phyloP scores from a whole-genome alignment of 352 stramenopile species.

The Elongisporangium anandrum region DNA sequence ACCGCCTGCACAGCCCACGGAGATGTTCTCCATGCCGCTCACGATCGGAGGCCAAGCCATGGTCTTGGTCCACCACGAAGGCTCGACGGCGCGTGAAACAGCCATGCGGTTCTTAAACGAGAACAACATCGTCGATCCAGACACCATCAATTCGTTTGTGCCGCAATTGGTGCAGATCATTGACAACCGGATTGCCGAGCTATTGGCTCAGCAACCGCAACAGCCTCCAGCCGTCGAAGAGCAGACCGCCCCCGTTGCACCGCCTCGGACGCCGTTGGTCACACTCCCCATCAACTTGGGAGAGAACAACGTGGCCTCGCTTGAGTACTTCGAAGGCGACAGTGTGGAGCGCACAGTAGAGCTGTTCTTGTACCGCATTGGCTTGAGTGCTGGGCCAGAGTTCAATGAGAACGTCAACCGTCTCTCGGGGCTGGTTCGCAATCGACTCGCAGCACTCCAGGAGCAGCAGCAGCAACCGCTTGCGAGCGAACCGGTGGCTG shows the following conservation, averaged over 20 bases:
- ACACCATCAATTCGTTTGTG: conserved; percentile 30
- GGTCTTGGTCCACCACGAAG: conserved; percentile 63
- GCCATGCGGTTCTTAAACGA: conserved; percentile 53
- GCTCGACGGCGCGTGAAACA: conserved; percentile 49
- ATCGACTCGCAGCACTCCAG: conserved; percentile 19
- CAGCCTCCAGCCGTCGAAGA: not conserved
- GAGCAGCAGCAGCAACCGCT: conserved; percentile 9
- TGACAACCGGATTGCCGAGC: conserved; percentile 39
- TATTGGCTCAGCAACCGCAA: conserved; percentile 16
- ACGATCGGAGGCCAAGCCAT: conserved; percentile 41
- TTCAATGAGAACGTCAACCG: conserved; percentile 41
- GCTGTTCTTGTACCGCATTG: conserved; percentile 48
- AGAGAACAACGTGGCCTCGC: conserved; percentile 32
- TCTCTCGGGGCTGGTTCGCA: conserved; percentile 32
- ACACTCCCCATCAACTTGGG: conserved; percentile 48
- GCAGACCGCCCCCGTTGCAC: conserved; percentile 2
- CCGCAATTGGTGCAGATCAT: conserved; percentile 58
- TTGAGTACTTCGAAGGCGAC: conserved; percentile 75
- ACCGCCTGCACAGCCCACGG: conserved; percentile 10
- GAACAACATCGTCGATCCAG: conserved; percentile 46
- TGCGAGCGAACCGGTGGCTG: conserved; percentile 1
- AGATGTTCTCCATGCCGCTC: conserved; percentile 69
- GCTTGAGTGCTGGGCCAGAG: conserved; percentile 24
- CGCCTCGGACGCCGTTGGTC: conserved; percentile 28
- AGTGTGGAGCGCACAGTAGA: conserved; percentile 62